These are phyloP conservation scores for Candida endomychidarum DNA, from an alignment of 805 yeast genomes.

Conservation along the genomic window DNA sequence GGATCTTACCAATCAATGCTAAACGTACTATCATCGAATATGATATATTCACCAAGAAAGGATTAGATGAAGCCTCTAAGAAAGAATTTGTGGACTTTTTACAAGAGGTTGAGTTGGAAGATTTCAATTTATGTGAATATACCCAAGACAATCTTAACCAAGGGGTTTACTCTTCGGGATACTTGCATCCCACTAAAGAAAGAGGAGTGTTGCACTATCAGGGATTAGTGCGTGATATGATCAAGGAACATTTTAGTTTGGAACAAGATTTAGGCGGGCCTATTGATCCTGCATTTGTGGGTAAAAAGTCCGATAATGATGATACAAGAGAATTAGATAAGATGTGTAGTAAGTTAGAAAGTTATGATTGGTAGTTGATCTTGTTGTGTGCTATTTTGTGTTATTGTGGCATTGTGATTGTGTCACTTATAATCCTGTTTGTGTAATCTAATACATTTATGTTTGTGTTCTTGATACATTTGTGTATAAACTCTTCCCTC, in stretches of 20 bases:
- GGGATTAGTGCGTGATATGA: conserved; percentile 55
- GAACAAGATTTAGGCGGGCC: conserved; percentile 47
- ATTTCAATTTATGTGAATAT: conserved; percentile 56
- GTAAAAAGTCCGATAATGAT: conserved; percentile 39
- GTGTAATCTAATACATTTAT: no score
- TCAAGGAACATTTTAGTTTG: conserved; percentile 48
- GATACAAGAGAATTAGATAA: conserved; percentile 49
- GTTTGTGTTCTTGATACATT: no score
- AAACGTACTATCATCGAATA: conserved; percentile 57
- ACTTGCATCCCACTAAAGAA: conserved; percentile 58
- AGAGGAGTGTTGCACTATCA: conserved; percentile 60
- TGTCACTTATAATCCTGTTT: no score
- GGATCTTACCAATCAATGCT: conserved; percentile 56
- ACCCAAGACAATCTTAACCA: conserved; percentile 63
- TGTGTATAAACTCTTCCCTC: no score
- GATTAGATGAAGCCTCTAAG: conserved; percentile 50
- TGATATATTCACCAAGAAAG: conserved; percentile 62
- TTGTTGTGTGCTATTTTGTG: no score
- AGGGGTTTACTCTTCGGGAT: conserved; percentile 60
- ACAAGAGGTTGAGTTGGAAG: conserved; percentile 55
- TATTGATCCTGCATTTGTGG: conserved; percentile 53
- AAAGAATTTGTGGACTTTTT: conserved; percentile 64
- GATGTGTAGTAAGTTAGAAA: conserved; percentile 51
- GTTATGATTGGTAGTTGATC: conserved; percentile 31
- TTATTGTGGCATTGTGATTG: no score